These are phyloP conservation scores for Phytopythium vexans DNA, from an alignment of 352 stramenopile species.

Conservation along the genomic window DNA sequence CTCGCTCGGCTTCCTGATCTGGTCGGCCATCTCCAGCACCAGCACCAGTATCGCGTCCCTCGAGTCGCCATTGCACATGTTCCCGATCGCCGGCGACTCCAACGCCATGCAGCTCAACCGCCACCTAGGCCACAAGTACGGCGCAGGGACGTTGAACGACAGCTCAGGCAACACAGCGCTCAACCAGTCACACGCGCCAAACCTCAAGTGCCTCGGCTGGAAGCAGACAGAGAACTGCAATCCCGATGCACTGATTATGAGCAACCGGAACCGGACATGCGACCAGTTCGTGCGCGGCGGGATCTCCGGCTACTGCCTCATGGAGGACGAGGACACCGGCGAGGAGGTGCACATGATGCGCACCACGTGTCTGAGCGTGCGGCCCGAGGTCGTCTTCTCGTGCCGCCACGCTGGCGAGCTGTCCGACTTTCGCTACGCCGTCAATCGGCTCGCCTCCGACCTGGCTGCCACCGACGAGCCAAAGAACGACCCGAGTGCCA, in stretches of 20 bases:
- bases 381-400: constrained; percentile 31
- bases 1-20: constrained; percentile 22
- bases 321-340: constrained; percentile 29
- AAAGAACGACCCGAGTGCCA: neutral
- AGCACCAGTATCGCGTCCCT: neutral
- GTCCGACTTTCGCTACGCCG: constrained; percentile 17
- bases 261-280: constrained; percentile 34
- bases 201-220: constrained; percentile 44
- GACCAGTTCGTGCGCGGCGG: constrained; percentile 31
- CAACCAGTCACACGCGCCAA: neutral
- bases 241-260: constrained; percentile 16
- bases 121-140: too few species aligned
- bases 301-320: constrained; percentile 45
- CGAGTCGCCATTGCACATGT: constrained; percentile 1
- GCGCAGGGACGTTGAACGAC: too few species aligned
- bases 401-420: constrained; percentile 46
- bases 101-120: too few species aligned
- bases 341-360: constrained; percentile 36
- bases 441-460: too few species aligned
- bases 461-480: too few species aligned
- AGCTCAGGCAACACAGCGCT: too few species aligned
- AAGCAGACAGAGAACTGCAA: constrained; percentile 45
- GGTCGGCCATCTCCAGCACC: neutral
- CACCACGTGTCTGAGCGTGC: constrained; percentile 29
- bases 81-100: neutral